phyloP scores from a whole-genome alignment of 2,329 filamentous ascomycete genomes.

The Verruconis gallopava region DNA sequence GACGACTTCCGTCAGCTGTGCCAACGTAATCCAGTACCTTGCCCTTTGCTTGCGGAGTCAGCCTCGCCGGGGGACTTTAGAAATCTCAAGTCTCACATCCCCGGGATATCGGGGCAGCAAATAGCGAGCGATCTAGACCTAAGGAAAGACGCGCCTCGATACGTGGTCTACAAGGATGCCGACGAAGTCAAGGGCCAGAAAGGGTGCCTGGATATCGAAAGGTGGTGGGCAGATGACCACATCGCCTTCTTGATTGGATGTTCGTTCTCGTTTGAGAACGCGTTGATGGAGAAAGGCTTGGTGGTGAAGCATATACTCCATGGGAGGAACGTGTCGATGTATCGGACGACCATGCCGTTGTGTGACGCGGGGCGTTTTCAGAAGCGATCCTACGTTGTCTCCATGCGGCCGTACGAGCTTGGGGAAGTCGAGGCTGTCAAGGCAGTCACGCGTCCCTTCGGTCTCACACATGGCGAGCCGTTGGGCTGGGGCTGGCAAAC shows the following conservation, averaged over 20 bases:
- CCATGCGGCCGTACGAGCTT: conserved; percentile 46
- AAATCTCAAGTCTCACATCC: conserved; percentile 27
- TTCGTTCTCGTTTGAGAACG: conserved; percentile 50
- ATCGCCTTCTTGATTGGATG: conserved; percentile 52
- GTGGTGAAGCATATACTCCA: conserved; percentile 37
- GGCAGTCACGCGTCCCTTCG: conserved; percentile 41
- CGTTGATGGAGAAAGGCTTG: conserved; percentile 38
- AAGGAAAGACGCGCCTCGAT: conserved; percentile 44
- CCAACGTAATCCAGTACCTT: conserved; percentile 48
- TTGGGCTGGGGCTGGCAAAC: conserved; percentile 53
- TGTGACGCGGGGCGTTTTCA: conserved; percentile 46
- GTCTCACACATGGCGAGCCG: conserved; percentile 49
- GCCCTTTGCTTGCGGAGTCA: conserved; percentile 46
- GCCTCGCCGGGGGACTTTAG: conserved; percentile 29
- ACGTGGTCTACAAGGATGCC: not conserved
- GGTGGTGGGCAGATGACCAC: conserved; percentile 44
- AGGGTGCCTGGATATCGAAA: conserved; percentile 27
- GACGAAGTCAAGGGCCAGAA: conserved; percentile 28
- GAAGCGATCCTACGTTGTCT: conserved; percentile 43
- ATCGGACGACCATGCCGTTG: conserved; percentile 43
- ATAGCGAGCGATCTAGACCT: conserved; percentile 39
- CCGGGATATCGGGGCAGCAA: conserved; percentile 16
- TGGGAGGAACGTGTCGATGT: conserved; percentile 47
- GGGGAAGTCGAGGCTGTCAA: conserved; percentile 40
- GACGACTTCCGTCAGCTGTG: conserved; percentile 46